phyloP scores from a whole-genome alignment of 495 filamentous ascomycete genomes.

The Rhypophila decipiens region DNA sequence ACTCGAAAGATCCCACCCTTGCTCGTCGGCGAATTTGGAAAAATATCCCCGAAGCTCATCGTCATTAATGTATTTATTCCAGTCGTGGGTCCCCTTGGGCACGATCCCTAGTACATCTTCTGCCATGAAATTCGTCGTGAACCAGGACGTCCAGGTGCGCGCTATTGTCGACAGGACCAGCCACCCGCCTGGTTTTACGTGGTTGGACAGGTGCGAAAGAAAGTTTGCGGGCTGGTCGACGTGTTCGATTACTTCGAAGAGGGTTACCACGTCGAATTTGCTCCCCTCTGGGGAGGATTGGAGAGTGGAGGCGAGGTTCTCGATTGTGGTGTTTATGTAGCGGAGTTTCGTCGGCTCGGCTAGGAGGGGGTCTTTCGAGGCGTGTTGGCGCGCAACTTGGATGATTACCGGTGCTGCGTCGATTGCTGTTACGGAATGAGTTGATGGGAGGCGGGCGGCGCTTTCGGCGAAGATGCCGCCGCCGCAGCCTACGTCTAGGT shows the following conservation, averaged over 20 bases:
- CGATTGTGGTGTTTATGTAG: constrained; percentile 67
- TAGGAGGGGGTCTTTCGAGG: constrained; percentile 57
- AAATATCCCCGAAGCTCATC: constrained; percentile 64
- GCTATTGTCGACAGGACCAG: constrained; percentile 86
- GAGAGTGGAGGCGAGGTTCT: constrained; percentile 51
- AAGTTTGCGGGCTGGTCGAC: constrained; percentile 67
- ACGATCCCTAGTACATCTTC: constrained; percentile 86
- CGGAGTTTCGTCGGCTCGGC: constrained; percentile 51
- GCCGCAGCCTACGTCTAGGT: constrained; percentile 92
- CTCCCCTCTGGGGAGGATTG: background rate
- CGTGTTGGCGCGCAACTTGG: constrained; percentile 69
- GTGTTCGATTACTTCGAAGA: constrained; percentile 96
- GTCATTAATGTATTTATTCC: constrained; percentile 89
- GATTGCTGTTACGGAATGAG: constrained; percentile 67
- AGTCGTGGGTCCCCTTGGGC: constrained; percentile 89
- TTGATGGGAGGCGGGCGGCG: constrained; percentile 67
- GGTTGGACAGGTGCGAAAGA: constrained; percentile 57
- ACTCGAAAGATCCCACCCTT: constrained; percentile 20
- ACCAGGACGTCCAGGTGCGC: constrained; percentile 75
- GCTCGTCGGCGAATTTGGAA: constrained; percentile 24
- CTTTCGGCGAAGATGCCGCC: constrained; percentile 95
- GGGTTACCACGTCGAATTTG: constrained; percentile 68
- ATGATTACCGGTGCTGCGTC: constrained; percentile 80
- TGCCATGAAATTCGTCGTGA: constrained; percentile 86
- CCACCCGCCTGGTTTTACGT: constrained; percentile 88